Evolutionary conservation across 352 stramenopile genomes (phyloP).

Genomic region (Phytophthora fragariae): DNA sequence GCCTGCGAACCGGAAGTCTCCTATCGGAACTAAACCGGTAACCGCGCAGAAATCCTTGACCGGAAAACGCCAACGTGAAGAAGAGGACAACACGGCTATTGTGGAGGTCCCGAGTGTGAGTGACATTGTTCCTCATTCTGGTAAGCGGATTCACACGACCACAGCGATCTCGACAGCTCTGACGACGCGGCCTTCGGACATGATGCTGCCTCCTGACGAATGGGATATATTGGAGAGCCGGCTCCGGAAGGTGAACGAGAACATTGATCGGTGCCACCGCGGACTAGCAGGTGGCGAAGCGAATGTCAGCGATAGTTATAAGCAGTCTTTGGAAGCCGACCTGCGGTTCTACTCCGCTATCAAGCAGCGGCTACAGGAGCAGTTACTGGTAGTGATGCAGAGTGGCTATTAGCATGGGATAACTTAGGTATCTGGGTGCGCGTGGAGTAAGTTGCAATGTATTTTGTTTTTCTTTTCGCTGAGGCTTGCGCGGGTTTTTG

Average conservation of each 20-base stretch:
- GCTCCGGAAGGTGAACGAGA: conserved; percentile 74
- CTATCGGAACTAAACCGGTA: not conserved
- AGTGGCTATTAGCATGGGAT: conserved; percentile 55
- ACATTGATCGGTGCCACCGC: conserved; percentile 69
- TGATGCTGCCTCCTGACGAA: conserved; percentile 65
- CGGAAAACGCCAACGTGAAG: conserved; percentile 49
- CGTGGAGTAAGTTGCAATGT: conserved; percentile 22
- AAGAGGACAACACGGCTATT: conserved; percentile 41
- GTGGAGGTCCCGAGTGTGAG: conserved; percentile 50
- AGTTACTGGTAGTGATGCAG: conserved; percentile 77
- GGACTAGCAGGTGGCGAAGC: conserved; percentile 53
- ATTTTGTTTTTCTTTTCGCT: conserved; percentile 15
- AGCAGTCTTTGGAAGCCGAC: conserved; percentile 66
- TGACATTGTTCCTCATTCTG: conserved; percentile 57
- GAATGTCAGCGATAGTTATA: conserved; percentile 62
- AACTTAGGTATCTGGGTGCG: conserved; percentile 28
- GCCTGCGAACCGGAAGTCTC: conserved; percentile 8
- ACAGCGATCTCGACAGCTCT: conserved; percentile 58
- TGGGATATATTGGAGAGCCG: conserved; percentile 72
- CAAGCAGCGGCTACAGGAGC: conserved; percentile 77
- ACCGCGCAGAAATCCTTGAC: not conserved
- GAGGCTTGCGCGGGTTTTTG: not conserved
- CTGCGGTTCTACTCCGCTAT: conserved; percentile 77
- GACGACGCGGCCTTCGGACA: conserved; percentile 42
- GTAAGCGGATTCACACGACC: conserved; percentile 51